Conservation (phyloP, 2,329 filamentous ascomycete species). For the Cercospora sojina region DNA sequence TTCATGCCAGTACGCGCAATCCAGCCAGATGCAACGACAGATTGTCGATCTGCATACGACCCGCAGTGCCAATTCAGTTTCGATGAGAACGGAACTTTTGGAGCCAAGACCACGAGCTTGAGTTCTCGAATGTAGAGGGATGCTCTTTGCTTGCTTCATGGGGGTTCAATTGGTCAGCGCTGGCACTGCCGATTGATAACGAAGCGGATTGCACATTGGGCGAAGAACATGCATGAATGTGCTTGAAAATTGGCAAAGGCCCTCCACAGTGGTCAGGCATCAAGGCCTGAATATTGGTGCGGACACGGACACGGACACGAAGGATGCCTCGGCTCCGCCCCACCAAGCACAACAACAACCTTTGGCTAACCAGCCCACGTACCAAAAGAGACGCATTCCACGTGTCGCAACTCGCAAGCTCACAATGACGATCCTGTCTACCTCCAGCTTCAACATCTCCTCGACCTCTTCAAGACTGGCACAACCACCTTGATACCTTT, state of each 20-base stretch:
- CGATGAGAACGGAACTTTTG: neutral
- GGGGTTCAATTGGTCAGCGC: neutral
- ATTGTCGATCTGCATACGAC: neutral
- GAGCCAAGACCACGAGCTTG: neutral
- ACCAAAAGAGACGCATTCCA: neutral
- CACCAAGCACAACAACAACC: neutral
- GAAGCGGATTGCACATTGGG: neutral
- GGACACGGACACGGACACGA: neutral
- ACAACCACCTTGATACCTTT: neutral
- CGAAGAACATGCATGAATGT: neutral
- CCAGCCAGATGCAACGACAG: neutral
- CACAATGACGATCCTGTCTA: neutral
- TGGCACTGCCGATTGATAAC: neutral
- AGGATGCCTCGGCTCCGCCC: neutral
- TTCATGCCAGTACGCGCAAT: neutral
- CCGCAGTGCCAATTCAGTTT: neutral
- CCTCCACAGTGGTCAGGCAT: neutral
- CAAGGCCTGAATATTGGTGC: neutral
- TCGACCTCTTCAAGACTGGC: neutral
- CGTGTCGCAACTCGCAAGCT: constrained; percentile 3
- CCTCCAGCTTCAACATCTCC: neutral
- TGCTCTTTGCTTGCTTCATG: neutral
- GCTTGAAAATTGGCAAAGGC: neutral
- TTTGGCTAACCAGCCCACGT: constrained; percentile 2
- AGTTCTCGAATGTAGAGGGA: neutral